Percentiles rank a stretch among this genome's conserved stretches.
phyloP scores from a whole-genome alignment of 2,329 filamentous ascomycete genomes.

The Pseudocercospora musae region DNA sequence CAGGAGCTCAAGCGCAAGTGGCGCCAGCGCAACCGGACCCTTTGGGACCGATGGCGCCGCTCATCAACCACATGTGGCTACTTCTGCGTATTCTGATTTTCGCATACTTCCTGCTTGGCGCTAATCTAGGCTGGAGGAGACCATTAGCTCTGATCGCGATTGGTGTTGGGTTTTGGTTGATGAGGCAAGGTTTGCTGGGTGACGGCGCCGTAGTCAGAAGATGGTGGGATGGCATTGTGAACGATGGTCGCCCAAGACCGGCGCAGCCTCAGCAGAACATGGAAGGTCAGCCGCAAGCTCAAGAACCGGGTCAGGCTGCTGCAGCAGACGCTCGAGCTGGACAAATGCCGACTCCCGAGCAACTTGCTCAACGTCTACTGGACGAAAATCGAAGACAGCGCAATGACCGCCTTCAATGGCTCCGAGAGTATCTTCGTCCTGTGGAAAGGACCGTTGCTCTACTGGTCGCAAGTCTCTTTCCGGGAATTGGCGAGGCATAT shows the following conservation, averaged over 20 bases:
- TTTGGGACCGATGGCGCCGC: slow-evolving; percentile 30
- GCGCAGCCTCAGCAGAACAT: slow-evolving; percentile 9
- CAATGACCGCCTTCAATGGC: slow-evolving; percentile 25
- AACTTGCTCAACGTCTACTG: slow-evolving; percentile 42
- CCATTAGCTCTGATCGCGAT: slow-evolving; percentile 42
- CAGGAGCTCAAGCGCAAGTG: slow-evolving; percentile 13
- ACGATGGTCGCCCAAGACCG: slow-evolving; percentile 21
- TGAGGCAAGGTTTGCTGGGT: slow-evolving; percentile 42
- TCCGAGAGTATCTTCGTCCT: slow-evolving; percentile 41
- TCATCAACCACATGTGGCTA: slow-evolving; percentile 52
- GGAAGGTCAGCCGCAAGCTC: slow-evolving; percentile 10
- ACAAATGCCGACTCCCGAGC: slow-evolving; percentile 40
- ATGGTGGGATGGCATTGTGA: slow-evolving; percentile 47
- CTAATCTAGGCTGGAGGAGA: slow-evolving; percentile 44
- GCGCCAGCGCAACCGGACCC: slow-evolving; percentile 14
- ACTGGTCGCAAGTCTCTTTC: slow-evolving; percentile 61
- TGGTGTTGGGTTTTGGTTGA: slow-evolving; percentile 41
- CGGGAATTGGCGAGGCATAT: slow-evolving; percentile 60
- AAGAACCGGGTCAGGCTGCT: not conserved
- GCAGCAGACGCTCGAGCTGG: slow-evolving; percentile 11
- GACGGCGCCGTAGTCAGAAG: slow-evolving; percentile 37
- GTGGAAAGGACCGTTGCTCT: slow-evolving; percentile 57
- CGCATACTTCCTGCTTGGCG: slow-evolving; percentile 55
- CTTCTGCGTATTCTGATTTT: slow-evolving; percentile 58
- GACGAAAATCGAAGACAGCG: slow-evolving; percentile 25